These are phyloP conservation scores for Citrus unshiu DNA, from an alignment of 345 rosid genomes.

Conservation along the genomic window DNA sequence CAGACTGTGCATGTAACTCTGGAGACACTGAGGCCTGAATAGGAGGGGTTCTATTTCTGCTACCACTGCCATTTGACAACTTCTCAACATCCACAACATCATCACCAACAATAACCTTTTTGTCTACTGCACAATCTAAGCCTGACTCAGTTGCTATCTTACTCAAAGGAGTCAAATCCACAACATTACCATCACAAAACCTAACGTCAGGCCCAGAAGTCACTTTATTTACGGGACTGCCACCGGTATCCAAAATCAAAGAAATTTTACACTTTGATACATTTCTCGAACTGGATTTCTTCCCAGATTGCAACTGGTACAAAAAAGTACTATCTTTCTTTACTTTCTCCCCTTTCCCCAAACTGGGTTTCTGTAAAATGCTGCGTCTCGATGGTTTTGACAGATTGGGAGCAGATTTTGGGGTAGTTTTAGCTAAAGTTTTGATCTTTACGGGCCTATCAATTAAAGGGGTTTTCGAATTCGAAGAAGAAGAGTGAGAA, in stretches of 20 bases:
- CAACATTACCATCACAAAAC: constrained; percentile 19
- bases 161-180: constrained; percentile 48
- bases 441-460: constrained; percentile 19
- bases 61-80: constrained; percentile 24
- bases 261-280: constrained; percentile 20
- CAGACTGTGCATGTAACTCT: constrained; percentile 73
- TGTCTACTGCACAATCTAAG: constrained; percentile 17
- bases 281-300: constrained; percentile 21
- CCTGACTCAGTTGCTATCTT: constrained; percentile 35
- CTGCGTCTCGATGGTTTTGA: constrained; percentile 17
- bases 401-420: constrained; percentile 50
- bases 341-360: constrained; percentile 26
- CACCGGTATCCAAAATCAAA: constrained; percentile 11
- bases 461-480: constrained; percentile 23
- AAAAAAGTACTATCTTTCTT: constrained; percentile 22
- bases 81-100: constrained; percentile 30
- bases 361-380: constrained; percentile 19
- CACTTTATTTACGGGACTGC: constrained; percentile 25
- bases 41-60: constrained; percentile 68
- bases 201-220: constrained; percentile 23
- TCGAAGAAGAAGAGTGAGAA: constrained; percentile 51
- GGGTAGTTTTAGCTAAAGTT: constrained; percentile 25
- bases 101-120: constrained; percentile 15
- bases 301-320: constrained; percentile 29
- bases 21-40: constrained; percentile 87